Base-by-base conservation (phyloP, 768 basidiomycete species). In the Leccinum uliginosum region DNA sequence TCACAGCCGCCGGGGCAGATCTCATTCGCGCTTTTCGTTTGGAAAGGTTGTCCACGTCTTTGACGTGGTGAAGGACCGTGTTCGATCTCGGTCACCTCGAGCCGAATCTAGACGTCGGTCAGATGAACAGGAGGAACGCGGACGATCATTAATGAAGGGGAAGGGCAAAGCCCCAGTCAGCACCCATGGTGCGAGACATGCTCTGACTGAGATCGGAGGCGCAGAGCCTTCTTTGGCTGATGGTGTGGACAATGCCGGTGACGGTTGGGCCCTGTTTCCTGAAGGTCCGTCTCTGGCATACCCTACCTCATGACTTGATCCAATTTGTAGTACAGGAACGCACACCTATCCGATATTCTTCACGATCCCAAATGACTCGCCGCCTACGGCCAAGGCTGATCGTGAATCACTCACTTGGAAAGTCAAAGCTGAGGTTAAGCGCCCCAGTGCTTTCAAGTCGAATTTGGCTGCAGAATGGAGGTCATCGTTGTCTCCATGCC, bases 311-410 rank as follows among this genome's bases (percentile, higher is more conserved):
- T 30, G 11, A 11, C 11, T 15, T 57, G 29, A 63, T 87, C 89
- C 17, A 93, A 96, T 24, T 21, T 19, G 46, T 10, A 38, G 23
- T 57, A 26, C 63, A 91, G 94, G 94, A 19, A 89, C 85, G 5
- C 97, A 98, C 69, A 91, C 88, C 17, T 98, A 93, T 72, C 95
- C 96, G 3, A 89, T 99, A 65, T 90, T 90, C 14, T 94, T 98
- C 70, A 78, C 85, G n/a, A 85, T 99, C 54, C 92, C 95, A 0
- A 78, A 83, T 5, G 80, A 83, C 57, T 79, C 87, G 3, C 93
- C 94, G 2, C 91, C 96, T 2, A 84, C 86, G 0, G 76, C 95
- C 59, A 76, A 78, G 43, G 86, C 86, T 59, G 82, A 87, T 35
- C 88, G 83, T 61, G 96, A 94, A 9, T 80, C 83, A 3, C 84